Evolutionary conservation across 352 stramenopile genomes (phyloP), one percentile per base, ranked within the genome.

Genomic region (Aphanomyces stellatus): DNA sequence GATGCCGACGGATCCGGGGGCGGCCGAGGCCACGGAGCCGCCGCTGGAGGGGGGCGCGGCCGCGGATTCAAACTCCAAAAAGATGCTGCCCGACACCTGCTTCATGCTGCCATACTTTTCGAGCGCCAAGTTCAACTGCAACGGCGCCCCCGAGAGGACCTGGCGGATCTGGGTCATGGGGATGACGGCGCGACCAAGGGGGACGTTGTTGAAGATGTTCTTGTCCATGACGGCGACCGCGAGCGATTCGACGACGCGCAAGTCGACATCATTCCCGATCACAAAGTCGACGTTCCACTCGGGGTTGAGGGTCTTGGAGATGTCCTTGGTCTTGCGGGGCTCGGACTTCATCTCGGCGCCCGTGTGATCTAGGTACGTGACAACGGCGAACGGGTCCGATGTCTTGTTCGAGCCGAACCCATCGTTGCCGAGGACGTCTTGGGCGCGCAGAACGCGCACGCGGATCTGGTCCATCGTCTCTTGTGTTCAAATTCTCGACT

Each of bases 311-410:
- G 78, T 88, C 68, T 89, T 89, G 74, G 88, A 86, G 27, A 80
- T 61, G 24, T 83, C 74, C 33, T 82, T 81, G 48, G 83, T 89
- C 71, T 90, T 88, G 64, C 80, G 88, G 11, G 62, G 61, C 3
- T 81, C 81, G 19, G 72, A 80, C 46, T 67, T 67, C 2, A 67
- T 67, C n/a, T 57, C 41, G 0, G 74, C 78, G 31, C 72, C 77
- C 37, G 75, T 81, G n/a, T 80, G 86, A 63, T 90, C 78, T n/a
- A 90, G 70, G 64, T 90, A 72, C 66, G 72, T 87, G 68, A 92
- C 72, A 3, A 76, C 84, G 65, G 88, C 80, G 53, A 85, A 92
- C 48, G 83, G 77, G 64, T 89, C 78, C 57, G 60, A 67, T 22
- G 60, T 67, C 60, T 67, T 67, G 60, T 67, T 67, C 19, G 60